Percentiles rank a stretch among this genome's conserved stretches.
phyloP scores from a whole-genome alignment of 768 basidiomycete genomes.

The Pulveroboletus ravenelii region DNA sequence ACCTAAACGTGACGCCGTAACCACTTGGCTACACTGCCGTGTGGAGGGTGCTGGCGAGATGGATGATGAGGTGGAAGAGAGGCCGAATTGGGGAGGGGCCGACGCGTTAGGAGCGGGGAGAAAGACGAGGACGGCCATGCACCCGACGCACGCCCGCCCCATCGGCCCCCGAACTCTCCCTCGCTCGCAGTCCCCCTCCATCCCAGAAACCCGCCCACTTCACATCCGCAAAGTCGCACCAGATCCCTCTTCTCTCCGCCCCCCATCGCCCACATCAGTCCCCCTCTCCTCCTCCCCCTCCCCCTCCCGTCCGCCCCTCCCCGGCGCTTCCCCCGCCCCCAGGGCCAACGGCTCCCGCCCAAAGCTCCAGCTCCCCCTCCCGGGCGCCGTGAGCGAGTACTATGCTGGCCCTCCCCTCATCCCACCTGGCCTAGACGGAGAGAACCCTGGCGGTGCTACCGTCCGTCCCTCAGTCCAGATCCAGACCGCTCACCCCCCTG shows the following conservation, averaged over 20 bases:
- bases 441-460: constrained; percentile 39
- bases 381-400: constrained; percentile 27
- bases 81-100: neutral
- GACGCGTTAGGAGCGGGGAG: constrained; percentile 7
- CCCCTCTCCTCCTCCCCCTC: constrained; percentile 28
- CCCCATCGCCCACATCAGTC: constrained; percentile 28
- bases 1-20: constrained; percentile 59
- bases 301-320: constrained; percentile 30
- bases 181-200: constrained; percentile 41
- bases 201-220: constrained; percentile 37
- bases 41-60: accelerated
- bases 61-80: neutral
- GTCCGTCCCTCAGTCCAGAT: constrained; percentile 38
- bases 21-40: constrained; percentile 56
- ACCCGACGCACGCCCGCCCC: constrained; percentile 36
- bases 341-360: constrained; percentile 28
- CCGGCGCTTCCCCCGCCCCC: constrained; percentile 22
- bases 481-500: constrained; percentile 31
- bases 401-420: constrained; percentile 31
- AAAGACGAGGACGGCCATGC: constrained; percentile 23
- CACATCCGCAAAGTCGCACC: constrained; percentile 36
- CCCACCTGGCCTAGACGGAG: constrained; percentile 31
- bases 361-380: constrained; percentile 35
- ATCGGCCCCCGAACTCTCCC: constrained; percentile 46
- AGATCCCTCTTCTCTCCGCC: constrained; percentile 25